These are phyloP conservation scores for Mycena capillaripes DNA, from an alignment of 768 basidiomycete genomes.

Conservation along the genomic window DNA sequence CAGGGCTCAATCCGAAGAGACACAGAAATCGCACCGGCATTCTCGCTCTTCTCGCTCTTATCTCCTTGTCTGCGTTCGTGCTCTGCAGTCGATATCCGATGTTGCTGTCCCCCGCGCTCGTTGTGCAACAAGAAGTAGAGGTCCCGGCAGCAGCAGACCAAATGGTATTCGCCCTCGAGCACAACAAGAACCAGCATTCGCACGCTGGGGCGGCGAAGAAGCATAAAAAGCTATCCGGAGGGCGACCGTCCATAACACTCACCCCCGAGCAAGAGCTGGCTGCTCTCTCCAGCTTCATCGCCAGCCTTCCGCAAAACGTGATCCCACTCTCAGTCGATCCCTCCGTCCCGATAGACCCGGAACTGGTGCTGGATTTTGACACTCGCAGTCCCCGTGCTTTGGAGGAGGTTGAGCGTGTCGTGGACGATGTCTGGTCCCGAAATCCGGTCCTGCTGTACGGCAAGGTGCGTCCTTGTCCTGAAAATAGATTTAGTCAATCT, in stretches of 20 bases:
- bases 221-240: slow-evolving; percentile 36
- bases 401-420: slow-evolving; percentile 71
- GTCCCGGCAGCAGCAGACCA: slow-evolving; percentile 49
- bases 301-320: slow-evolving; percentile 80
- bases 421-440: slow-evolving; percentile 76
- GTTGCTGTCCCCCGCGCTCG: slow-evolving; percentile 54
- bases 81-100: slow-evolving; percentile 62
- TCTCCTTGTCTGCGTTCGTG: slow-evolving; percentile 67
- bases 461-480: slow-evolving; percentile 61
- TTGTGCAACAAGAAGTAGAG: slow-evolving; percentile 47
- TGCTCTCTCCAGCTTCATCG: slow-evolving; percentile 80
- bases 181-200: slow-evolving; percentile 54
- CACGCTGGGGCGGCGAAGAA: slow-evolving; percentile 41
- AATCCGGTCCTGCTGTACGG: slow-evolving; percentile 84
- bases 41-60: slow-evolving; percentile 65
- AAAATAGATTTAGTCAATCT: slow-evolving; percentile 13
- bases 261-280: slow-evolving; percentile 75
- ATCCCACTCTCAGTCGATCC: slow-evolving; percentile 80
- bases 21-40: slow-evolving; percentile 67
- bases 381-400: slow-evolving; percentile 72
- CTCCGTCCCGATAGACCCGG: slow-evolving; percentile 76
- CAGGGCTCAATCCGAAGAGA: slow-evolving; percentile 58
- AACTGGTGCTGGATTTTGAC: slow-evolving; percentile 88
- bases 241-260: slow-evolving; percentile 60
- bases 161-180: slow-evolving; percentile 49